A percentile compares a stretch with the other conserved stretches of the same genome.
phyloP scores from a whole-genome alignment of 2,329 filamentous ascomycete genomes.

The Helotiales sp. region DNA sequence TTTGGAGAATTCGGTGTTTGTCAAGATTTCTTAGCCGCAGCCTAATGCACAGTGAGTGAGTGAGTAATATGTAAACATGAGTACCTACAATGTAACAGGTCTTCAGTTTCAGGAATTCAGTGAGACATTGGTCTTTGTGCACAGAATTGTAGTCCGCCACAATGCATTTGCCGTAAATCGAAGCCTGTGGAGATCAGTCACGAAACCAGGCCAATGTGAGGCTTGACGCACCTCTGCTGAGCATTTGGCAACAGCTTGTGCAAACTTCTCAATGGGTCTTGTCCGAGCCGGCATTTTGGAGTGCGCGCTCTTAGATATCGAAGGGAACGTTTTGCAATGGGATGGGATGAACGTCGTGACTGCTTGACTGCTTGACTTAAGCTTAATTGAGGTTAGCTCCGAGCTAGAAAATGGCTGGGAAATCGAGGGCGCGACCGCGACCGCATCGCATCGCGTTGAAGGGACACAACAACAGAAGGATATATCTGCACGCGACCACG shows the following conservation, averaged over 20 bases:
- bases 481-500: constrained; percentile 11
- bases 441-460: background rate
- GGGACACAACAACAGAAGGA: constrained; percentile 4
- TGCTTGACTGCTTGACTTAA: too few relatives aligned
- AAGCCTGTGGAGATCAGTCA: constrained; percentile 55
- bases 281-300: constrained; percentile 40
- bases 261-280: constrained; percentile 69
- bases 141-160: constrained; percentile 86
- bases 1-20: background rate
- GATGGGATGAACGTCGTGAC: too few relatives aligned
- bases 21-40: constrained; percentile 51
- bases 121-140: constrained; percentile 84
- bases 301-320: background rate
- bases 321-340: background rate
- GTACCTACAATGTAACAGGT: constrained; percentile 77
- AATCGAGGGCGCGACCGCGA: too few relatives aligned
- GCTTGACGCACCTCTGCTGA: constrained; percentile 56
- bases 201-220: background rate
- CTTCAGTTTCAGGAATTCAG: constrained; percentile 83
- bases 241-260: constrained; percentile 64
- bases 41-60: constrained; percentile 38
- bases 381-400: too few relatives aligned
- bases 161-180: constrained; percentile 88
- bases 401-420: too few relatives aligned
- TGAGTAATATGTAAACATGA: background rate